Base-by-base conservation (phyloP, 1,284 basidiomycete genomes). In the Ustilago crameri region DNA sequence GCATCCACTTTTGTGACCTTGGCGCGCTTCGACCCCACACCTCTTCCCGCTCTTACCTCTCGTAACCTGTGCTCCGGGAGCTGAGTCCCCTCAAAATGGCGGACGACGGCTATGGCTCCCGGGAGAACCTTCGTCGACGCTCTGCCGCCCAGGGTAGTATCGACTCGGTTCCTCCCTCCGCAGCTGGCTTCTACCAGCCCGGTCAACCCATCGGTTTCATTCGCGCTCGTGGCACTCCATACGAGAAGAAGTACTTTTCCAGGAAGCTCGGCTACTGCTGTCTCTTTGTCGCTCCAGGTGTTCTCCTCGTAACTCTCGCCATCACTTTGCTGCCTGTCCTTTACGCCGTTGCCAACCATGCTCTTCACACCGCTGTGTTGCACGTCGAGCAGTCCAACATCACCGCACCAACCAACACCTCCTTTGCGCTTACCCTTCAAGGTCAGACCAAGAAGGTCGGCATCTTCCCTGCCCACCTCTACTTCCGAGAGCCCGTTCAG, bases 381-480 rank as follows among this genome's bases (percentile, higher is more conserved):
- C 76, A 80, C 56, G 75, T 84, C 47, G 58, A 79, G 43, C 46
- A 67, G 23, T 79, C 82, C 61, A 84, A 84, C 71, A 77, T 84
- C 67, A 84, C 84, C 17, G 3, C 37, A 0, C 72, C 78, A 5
- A 49, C 54, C 48, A 83, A 84, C 70, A 64, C 72, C 24, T 72
- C 73, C 20, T 84, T 84, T 69, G 67, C 78, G 14, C 69, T 84
- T 47, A 76, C 81, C 5, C 74, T 84, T 51, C 70, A 80, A 38
- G 84, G 83, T 58, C 79, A 81, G 49, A 76, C 75, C 41, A 78
- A 76, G 62, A 84, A 84, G 65, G 76, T 79, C 46, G 84, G 84
- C 53, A 80, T 84, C 40, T 84, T 84, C 74, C 84, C 84, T 9
- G 84, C 84, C 32, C 78, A 80, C 30, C 54, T 84, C 32, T 78